A percentile compares a stretch with the other conserved stretches of the same genome.
Conservation (phyloP, 2,329 filamentous ascomycete genomes). For the Ploettnerulaceae sp. region DNA sequence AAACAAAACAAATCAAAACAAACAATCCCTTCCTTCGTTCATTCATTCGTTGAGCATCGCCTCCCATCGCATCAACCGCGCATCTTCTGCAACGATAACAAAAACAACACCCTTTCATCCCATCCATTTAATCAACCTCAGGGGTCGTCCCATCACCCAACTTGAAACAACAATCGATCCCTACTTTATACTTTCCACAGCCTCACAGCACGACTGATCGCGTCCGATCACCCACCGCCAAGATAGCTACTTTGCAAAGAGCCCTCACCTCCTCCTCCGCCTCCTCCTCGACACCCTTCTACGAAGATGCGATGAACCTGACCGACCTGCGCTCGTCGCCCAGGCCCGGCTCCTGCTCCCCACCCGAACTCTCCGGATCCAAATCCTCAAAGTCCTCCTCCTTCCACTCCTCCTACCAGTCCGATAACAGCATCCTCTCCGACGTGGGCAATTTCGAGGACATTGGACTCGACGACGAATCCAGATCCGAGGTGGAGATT, state of each 20-base stretch:
- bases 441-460: constrained; percentile 88
- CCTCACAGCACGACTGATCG: no score
- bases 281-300: constrained; percentile 18
- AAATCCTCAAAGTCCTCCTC: constrained; percentile 91
- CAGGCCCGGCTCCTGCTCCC: constrained; percentile 52
- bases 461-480: constrained; percentile 77
- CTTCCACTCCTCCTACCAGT: constrained; percentile 70
- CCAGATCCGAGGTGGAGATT: constrained; percentile 27
- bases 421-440: constrained; percentile 62
- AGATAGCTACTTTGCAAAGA: constrained; percentile 33
- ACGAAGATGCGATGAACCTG: constrained; percentile 32
- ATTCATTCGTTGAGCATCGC: no score
- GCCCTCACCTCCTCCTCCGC: constrained; percentile 21
- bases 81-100: constrained; percentile 8
- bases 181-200: constrained; percentile 3
- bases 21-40: no score
- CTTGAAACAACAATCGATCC: constrained; percentile 13
- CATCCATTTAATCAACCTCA: constrained; percentile 4
- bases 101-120: background rate
- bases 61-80: background rate
- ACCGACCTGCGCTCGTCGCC: constrained; percentile 21
- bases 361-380: constrained; percentile 73
- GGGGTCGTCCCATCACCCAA: constrained; percentile 5
- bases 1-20: no score
- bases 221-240: constrained; percentile 29